phyloP scores from a whole-genome alignment of 352 stramenopile genomes.

The Phytophthora nicotianae region DNA sequence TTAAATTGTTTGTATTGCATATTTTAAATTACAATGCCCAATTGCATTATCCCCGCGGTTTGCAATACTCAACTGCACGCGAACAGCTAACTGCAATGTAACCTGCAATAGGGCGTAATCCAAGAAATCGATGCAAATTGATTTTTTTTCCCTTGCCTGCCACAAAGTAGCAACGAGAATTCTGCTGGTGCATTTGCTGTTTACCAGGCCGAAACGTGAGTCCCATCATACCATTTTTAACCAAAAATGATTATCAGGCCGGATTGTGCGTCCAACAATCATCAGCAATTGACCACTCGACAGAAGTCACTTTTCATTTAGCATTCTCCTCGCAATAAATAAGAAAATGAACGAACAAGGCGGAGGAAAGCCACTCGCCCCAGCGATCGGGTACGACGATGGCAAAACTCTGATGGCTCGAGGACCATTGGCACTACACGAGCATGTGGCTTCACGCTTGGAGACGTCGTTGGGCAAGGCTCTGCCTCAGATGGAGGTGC shows the following conservation, averaged over 20 bases:
- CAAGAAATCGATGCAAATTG: no score
- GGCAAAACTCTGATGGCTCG: slow-evolving; percentile 13
- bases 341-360: background rate
- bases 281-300: background rate
- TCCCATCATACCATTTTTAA: background rate
- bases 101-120: no score
- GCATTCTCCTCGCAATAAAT: background rate
- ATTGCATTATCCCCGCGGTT: no score
- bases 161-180: background rate
- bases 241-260: background rate
- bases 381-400: slow-evolving; percentile 10
- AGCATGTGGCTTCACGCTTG: slow-evolving; percentile 11
- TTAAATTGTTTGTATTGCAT: no score
- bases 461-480: slow-evolving; percentile 28
- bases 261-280: background rate
- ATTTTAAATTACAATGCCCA: no score
- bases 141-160: no score
- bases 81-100: no score
- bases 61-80: no score
- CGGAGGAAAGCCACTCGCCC: background rate
- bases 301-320: background rate
- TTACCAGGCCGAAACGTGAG: background rate
- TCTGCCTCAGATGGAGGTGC: slow-evolving; percentile 43
- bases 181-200: background rate
- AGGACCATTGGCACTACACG: slow-evolving; percentile 10